A percentile compares a stretch with the other conserved stretches of the same genome.
phyloP scores from a whole-genome alignment of 139 green algal species.

The Zygnema circumcarinatum region DNA sequence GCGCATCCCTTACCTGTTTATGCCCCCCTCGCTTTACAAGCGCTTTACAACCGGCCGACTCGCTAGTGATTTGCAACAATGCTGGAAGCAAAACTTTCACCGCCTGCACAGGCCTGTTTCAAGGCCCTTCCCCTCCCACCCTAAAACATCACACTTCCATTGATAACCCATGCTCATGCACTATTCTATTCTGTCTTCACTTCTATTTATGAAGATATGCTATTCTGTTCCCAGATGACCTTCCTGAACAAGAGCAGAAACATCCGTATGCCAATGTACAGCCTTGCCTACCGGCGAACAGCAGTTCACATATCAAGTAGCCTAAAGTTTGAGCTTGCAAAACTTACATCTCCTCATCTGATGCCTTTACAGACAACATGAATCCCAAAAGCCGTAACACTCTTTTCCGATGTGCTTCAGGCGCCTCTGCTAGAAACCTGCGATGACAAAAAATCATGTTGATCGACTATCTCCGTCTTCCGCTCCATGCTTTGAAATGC shows the following conservation, averaged over 20 bases:
- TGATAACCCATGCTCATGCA: not conserved
- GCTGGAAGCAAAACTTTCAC: constrained; percentile 17
- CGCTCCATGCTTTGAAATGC: not conserved
- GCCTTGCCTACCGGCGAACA: too few relatives aligned
- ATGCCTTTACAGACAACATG: constrained; percentile 14
- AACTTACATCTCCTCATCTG: constrained; percentile 10
- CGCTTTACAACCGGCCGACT: not conserved
- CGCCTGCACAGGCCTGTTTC: constrained; percentile 2
- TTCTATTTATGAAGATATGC: too few relatives aligned
- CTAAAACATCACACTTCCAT: not conserved
- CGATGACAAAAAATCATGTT: not conserved
- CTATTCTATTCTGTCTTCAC: not conserved
- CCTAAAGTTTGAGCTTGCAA: too few relatives aligned
- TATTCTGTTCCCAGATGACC: too few relatives aligned
- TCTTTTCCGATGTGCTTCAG: constrained; percentile 5
- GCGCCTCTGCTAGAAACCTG: constrained; percentile 10
- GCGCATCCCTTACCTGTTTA: constrained; percentile 18
- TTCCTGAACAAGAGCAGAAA: too few relatives aligned
- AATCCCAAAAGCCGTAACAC: constrained; percentile 7
- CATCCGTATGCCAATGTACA: too few relatives aligned
- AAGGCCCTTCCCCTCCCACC: not conserved
- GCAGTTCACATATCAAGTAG: too few relatives aligned
- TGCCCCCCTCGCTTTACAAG: constrained; percentile 15
- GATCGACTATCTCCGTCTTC: not conserved
- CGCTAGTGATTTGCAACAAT: not conserved